phyloP scores from a whole-genome alignment of 2,329 filamentous ascomycete species.

The Simplicillium aogashimaense region DNA sequence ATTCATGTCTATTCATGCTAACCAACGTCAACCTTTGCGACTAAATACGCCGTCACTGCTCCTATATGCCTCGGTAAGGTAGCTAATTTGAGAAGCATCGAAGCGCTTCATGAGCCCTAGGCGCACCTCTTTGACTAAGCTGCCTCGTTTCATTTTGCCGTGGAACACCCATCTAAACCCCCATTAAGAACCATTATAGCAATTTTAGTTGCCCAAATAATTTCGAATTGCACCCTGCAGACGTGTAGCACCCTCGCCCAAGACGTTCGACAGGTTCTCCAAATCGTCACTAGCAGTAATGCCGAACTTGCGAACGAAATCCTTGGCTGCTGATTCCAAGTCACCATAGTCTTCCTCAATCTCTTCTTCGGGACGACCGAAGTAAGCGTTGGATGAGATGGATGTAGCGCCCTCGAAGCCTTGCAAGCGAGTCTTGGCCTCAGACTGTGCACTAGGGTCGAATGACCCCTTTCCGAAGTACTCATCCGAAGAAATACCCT shows the following conservation, averaged over 20 bases:
- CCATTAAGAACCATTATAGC: no score
- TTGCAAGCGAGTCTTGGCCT: constrained; percentile 79
- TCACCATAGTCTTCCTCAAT: constrained; percentile 76
- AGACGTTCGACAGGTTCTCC: constrained; percentile 73
- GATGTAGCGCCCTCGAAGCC: constrained; percentile 86
- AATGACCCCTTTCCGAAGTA: constrained; percentile 90
- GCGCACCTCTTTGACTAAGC: background rate
- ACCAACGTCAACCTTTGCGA: constrained; percentile 9
- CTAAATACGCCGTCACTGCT: no score
- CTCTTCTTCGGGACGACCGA: constrained; percentile 84
- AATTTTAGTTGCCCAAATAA: constrained; percentile 48
- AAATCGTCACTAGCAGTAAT: constrained; percentile 93
- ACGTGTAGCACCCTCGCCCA: constrained; percentile 77
- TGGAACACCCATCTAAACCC: background rate
- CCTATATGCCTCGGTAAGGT: no score
- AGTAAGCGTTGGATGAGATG: constrained; percentile 96
- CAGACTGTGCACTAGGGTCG: constrained; percentile 69
- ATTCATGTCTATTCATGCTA: constrained; percentile 16
- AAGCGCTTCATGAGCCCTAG: background rate
- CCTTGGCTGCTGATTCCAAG: constrained; percentile 85
- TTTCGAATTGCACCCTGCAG: constrained; percentile 67
- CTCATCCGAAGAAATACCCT: constrained; percentile 95
- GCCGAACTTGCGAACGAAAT: constrained; percentile 91
- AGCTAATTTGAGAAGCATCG: background rate
- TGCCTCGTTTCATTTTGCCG: background rate